These are phyloP conservation scores for Selaginella moellendorffii DNA, from an alignment of 75 land plant genomes.

Conservation along the genomic window DNA sequence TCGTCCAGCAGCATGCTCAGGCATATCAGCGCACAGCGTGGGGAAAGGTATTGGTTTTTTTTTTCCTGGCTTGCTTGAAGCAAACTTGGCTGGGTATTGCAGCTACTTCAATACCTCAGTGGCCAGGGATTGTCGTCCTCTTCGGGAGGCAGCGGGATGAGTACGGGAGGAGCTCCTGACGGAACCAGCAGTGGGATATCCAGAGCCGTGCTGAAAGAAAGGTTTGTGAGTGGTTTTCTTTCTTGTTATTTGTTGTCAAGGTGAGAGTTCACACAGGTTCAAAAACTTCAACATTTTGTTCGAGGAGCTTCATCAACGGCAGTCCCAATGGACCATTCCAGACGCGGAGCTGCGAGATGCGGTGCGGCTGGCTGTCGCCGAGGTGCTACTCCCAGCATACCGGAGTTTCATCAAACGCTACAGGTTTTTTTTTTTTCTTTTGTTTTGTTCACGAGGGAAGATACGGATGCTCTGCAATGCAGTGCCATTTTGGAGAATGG, in stretches of 20 bases:
- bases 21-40: conserved; percentile 21
- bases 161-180: not conserved
- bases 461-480: no score
- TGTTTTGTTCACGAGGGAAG: not conserved
- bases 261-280: not conserved
- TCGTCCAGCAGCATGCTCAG: conserved; percentile 23
- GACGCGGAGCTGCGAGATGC: not conserved
- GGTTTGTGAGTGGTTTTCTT: not conserved
- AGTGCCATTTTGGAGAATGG: conserved; percentile 6
- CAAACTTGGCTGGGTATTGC: no score
- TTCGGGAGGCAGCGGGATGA: not conserved
- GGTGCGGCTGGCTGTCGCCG: not conserved
- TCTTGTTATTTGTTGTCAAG: not conserved
- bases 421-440: not conserved
- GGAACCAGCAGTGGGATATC: conserved; percentile 1
- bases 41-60: conserved; percentile 16
- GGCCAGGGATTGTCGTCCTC: conserved; percentile 5
- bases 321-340: conserved; percentile 9
- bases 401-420: conserved; percentile 3
- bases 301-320: conserved; percentile 10
- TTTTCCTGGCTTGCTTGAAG: no score
- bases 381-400: not conserved
- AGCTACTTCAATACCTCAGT: conserved; percentile 8
- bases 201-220: conserved; percentile 5
- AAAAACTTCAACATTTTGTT: conserved; percentile 9